phyloP scores from a whole-genome alignment of 305 asterid genomes.

The Fraxinus paxiana region DNA sequence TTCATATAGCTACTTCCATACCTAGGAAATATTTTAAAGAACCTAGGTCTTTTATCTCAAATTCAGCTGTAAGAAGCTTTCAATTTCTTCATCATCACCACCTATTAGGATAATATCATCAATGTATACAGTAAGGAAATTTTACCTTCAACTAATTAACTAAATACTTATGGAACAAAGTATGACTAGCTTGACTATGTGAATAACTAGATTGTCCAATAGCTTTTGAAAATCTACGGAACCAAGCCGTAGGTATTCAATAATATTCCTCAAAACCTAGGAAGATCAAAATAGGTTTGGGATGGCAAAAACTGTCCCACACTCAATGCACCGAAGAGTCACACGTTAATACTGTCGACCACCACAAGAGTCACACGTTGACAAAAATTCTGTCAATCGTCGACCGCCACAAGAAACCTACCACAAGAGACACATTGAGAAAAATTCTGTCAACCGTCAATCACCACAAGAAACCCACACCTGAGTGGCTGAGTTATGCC shows the following conservation, averaged over 20 bases:
- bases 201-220: background rate
- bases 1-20: background rate
- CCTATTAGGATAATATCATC: background rate
- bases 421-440: background rate
- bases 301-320: background rate
- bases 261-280: background rate
- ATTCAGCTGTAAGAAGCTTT: background rate
- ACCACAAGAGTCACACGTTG: background rate
- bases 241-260: background rate
- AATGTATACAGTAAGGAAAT: background rate
- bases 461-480: background rate
- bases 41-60: background rate
- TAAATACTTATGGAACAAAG: background rate
- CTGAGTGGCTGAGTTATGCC: background rate
- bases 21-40: background rate
- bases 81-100: background rate
- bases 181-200: background rate
- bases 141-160: background rate
- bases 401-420: background rate
- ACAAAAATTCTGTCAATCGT: too few species aligned
- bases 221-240: background rate
- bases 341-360: background rate
- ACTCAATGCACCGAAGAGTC: background rate
- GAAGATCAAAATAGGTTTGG: background rate
- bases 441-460: too few species aligned